Evolutionary conservation across 257 asterid species (phyloP).

Genomic region (Nicotiana obtusifolia): DNA sequence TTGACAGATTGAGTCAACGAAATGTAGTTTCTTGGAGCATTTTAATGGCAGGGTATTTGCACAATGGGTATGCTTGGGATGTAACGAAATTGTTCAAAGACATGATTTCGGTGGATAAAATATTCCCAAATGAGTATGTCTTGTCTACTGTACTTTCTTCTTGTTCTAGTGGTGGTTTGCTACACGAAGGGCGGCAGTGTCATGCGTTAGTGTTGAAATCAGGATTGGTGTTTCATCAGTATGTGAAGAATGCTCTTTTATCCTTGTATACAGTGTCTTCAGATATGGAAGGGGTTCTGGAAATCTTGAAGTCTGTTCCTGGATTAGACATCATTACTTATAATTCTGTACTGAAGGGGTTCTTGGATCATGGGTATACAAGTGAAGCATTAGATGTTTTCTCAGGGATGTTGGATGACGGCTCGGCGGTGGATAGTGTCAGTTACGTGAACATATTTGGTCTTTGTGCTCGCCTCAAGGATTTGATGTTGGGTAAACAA

Average conservation of each 20-base stretch:
- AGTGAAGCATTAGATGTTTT: conserved; percentile 43
- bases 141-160: conserved; percentile 63
- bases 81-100: conserved; percentile 41
- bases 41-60: conserved; percentile 65
- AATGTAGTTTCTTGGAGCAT: conserved; percentile 72
- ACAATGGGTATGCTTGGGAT: conserved; percentile 34
- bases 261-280: conserved; percentile 47
- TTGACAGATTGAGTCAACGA: conserved; percentile 61
- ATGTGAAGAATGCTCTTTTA: conserved; percentile 67
- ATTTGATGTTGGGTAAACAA: conserved; percentile 58
- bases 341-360: conserved; percentile 53
- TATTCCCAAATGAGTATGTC: conserved; percentile 54
- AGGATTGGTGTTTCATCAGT: conserved; percentile 56
- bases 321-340: conserved; percentile 51
- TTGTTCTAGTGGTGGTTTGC: conserved; percentile 48
- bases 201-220: conserved; percentile 70
- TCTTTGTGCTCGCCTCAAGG: conserved; percentile 50
- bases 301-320: conserved; percentile 43
- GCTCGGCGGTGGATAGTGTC: conserved; percentile 49
- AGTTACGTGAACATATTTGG: conserved; percentile 54
- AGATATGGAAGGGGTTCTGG: conserved; percentile 39
- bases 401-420: conserved; percentile 30
- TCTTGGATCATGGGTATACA: conserved; percentile 40
- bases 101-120: conserved; percentile 43
- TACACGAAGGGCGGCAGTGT: conserved; percentile 62